Evolutionary conservation across 495 filamentous ascomycete species (phyloP).

Genomic region (Delitschia confertaspora): DNA sequence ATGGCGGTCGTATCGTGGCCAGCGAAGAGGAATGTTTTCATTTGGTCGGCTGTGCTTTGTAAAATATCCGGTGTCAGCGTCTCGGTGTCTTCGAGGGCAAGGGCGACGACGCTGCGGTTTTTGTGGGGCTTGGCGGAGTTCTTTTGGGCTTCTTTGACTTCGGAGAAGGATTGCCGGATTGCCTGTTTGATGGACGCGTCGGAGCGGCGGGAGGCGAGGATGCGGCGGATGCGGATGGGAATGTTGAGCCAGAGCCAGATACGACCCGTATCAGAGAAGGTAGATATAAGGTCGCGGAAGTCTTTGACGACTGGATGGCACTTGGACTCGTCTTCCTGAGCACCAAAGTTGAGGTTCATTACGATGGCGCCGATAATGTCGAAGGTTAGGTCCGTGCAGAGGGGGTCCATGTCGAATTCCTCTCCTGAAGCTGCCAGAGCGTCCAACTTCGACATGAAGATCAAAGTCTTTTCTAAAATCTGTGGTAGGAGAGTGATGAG

Average conservation of each 20-base stretch:
- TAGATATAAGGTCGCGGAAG: slow-evolving; percentile 7
- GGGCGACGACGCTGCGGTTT: slow-evolving; percentile 20
- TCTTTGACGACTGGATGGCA: slow-evolving; percentile 8
- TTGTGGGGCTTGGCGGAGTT: slow-evolving; percentile 5
- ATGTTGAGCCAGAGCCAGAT: slow-evolving; percentile 14
- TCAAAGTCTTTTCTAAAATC: slow-evolving; percentile 21
- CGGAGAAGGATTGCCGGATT: slow-evolving; percentile 14
- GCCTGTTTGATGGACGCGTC: slow-evolving; percentile 16
- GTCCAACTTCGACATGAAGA: slow-evolving; percentile 21
- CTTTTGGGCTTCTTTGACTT: slow-evolving; percentile 20
- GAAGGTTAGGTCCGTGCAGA: slow-evolving; percentile 24
- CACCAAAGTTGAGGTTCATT: slow-evolving; percentile 12
- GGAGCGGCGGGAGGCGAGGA: neutral
- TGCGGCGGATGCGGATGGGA: slow-evolving; percentile 6
- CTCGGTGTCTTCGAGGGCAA: slow-evolving; percentile 17
- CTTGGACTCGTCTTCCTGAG: slow-evolving; percentile 4
- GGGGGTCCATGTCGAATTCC: slow-evolving; percentile 18
- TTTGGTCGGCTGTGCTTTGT: slow-evolving; percentile 23
- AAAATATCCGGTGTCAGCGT: slow-evolving; percentile 11
- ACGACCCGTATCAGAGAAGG: slow-evolving; percentile 9
- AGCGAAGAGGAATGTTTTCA: slow-evolving; percentile 39
- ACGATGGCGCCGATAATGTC: slow-evolving; percentile 26
- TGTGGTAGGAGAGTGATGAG: slow-evolving; percentile 20
- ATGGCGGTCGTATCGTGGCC: slow-evolving; percentile 43
- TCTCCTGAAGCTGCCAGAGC: slow-evolving; percentile 10